phyloP scores from a whole-genome alignment of 139 green algal genomes.

The Micractinium sp. region DNA sequence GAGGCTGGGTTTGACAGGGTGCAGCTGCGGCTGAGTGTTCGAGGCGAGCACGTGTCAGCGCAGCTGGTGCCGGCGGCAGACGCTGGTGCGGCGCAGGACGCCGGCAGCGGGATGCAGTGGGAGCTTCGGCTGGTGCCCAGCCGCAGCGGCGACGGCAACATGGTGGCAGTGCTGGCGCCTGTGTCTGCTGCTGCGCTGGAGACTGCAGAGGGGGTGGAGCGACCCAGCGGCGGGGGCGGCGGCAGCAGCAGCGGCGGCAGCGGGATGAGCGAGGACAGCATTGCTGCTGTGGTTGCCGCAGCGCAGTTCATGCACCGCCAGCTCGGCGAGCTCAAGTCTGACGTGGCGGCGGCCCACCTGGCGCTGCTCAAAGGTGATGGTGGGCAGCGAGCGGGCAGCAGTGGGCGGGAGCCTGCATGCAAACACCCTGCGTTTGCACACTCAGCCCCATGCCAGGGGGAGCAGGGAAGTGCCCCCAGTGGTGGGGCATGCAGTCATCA shows the following conservation, averaged over 20 bases:
- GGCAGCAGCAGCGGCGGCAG: background rate
- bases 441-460: no score
- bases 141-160: background rate
- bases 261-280: background rate
- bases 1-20: background rate
- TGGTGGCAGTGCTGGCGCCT: background rate
- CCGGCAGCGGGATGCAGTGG: background rate
- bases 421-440: no score
- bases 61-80: background rate
- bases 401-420: no score
- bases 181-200: background rate
- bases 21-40: background rate
- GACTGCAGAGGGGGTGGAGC: background rate
- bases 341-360: constrained; percentile 39
- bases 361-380: constrained; percentile 37
- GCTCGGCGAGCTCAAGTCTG: constrained; percentile 33
- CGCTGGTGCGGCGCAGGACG: background rate
- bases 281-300: constrained; percentile 23
- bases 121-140: constrained; percentile 1
- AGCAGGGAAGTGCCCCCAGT: no score
- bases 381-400: background rate
- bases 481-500: no score
- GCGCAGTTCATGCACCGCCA: constrained; percentile 37
- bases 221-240: background rate
- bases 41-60: background rate